Base-by-base conservation (phyloP, 2,329 filamentous ascomycete genomes). In the Arthrocladium fulminans region DNA sequence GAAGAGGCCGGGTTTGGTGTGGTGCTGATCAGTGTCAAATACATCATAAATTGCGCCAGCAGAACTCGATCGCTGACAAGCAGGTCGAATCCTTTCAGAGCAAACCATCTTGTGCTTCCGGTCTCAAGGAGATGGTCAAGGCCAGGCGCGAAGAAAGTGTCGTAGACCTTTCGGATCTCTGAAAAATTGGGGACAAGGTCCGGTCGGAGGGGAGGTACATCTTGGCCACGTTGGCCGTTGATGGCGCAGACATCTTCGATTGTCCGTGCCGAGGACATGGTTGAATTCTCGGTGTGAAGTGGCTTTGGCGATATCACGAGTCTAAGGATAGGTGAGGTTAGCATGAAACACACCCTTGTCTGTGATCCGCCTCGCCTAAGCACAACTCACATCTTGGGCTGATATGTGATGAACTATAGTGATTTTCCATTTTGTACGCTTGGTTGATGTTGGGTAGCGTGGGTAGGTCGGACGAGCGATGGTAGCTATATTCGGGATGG, bases 71-170 rank as follows among this genome's bases (percentile, higher is more conserved):
- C 74, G 29, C 65, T 67, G 50, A 79, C 66, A 2, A 84, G 65
- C 45, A 73, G 67, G n/a, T 63, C 63, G 47, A 75, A 68, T 47
- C 74, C 77, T 55, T 73, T 73, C 30, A 67, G 69, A 22, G 71
- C 78, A 67, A 87, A 96, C 89, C 89, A 97, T 23, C 74, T 76
- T 17, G 53, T 49, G 30, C 42, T 43, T 25, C 51, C 52, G 5
- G 87, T 86, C 64, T 96, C 89, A 53, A 94, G 77, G 53, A 92
- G 83, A 43, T 77, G 76, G 64, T 86, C 82, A 40, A 92, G 76
- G 6, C 81, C 84, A 1, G 76, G 77, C 3, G 82, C 84, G 63
- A 92, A 94, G 54, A 88, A 81, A 55, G 83, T 82, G 57, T 79
- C 76, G 65, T 86, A 94, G 13, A 90, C 70, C 52, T 77, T 77